A percentile compares a stretch with the other conserved stretches of the same genome.
phyloP scores from a whole-genome alignment of 2,329 filamentous ascomycete genomes.

The Microdochium nivale region DNA sequence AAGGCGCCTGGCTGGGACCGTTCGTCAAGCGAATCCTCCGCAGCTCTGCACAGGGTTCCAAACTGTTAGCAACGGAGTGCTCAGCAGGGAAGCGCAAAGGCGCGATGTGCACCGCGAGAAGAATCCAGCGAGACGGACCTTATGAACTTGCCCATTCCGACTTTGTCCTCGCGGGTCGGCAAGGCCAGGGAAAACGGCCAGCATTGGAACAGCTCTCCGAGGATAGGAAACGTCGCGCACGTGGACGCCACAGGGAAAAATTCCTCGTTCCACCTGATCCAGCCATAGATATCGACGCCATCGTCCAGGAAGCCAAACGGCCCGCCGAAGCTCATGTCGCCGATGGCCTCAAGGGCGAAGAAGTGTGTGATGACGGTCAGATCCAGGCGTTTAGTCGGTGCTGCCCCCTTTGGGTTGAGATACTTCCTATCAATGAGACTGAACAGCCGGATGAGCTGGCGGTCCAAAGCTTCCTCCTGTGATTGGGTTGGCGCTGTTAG shows the following conservation, averaged over 20 bases:
- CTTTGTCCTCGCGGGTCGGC: conserved; percentile 24
- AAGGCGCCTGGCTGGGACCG: conserved; percentile 14
- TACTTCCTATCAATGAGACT: conserved; percentile 9
- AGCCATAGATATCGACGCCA: conserved; percentile 37
- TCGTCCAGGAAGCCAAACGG: conserved; percentile 41
- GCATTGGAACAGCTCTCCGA: conserved; percentile 22
- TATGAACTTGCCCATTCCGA: conserved; percentile 30
- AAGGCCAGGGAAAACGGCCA: conserved; percentile 27
- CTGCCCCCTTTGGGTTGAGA: background rate
- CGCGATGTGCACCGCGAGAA: conserved; percentile 6
- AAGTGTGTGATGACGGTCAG: conserved; percentile 14
- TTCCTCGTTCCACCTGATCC: conserved; percentile 34
- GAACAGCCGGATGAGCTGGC: conserved; percentile 17
- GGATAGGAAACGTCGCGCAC: conserved; percentile 24
- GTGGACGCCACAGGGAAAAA: conserved; percentile 27
- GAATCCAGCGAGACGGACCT: conserved; percentile 15
- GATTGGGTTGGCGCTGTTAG: conserved; percentile 12
- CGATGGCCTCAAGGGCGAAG: conserved; percentile 46
- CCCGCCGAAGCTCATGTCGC: conserved; percentile 40
- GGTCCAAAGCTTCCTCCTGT: conserved; percentile 15
- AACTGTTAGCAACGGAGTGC: background rate
- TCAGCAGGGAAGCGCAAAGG: background rate
- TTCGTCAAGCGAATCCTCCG: conserved; percentile 15
- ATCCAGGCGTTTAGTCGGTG: conserved; percentile 1
- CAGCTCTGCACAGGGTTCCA: conserved; percentile 10